A percentile compares a stretch with the other conserved stretches of the same genome.
Evolutionary conservation across 495 filamentous ascomycete genomes (phyloP).

Genomic region (Aspergillus nanangensis): DNA sequence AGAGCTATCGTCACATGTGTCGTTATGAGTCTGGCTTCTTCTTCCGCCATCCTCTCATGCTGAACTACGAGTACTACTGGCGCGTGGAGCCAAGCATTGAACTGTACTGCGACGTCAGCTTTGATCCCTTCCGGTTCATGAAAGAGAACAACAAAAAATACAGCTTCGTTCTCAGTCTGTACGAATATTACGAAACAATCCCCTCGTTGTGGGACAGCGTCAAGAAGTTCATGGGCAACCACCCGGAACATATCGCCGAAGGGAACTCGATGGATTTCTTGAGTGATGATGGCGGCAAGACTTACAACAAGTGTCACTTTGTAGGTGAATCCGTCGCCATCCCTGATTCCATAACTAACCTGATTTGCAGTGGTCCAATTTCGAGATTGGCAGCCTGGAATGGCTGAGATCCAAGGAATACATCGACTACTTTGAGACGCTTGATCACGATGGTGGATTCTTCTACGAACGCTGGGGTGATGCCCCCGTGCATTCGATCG

Average conservation of each 20-base stretch:
- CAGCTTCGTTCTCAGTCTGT: slow-evolving; percentile 83
- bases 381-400: slow-evolving; percentile 79
- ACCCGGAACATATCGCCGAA: slow-evolving; percentile 81
- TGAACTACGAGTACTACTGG: slow-evolving; percentile 91
- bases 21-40: slow-evolving; percentile 93
- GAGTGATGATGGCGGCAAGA: slow-evolving; percentile 83
- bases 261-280: slow-evolving; percentile 88
- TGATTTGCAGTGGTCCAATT: slow-evolving; percentile 75
- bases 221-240: slow-evolving; percentile 82
- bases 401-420: slow-evolving; percentile 81
- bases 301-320: slow-evolving; percentile 96
- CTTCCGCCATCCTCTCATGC: slow-evolving; percentile 77
- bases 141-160: slow-evolving; percentile 86
- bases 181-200: slow-evolving; percentile 95
- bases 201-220: slow-evolving; percentile 91
- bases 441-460: slow-evolving; percentile 82
- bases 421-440: slow-evolving; percentile 70
- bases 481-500: slow-evolving; percentile 92
- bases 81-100: slow-evolving; percentile 86
- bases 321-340: slow-evolving; percentile 46
- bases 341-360: slow-evolving; percentile 3
- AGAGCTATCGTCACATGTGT: slow-evolving; percentile 92
- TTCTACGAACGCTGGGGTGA: slow-evolving; percentile 95
- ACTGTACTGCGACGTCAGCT: slow-evolving; percentile 78
- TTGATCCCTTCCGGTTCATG: slow-evolving; percentile 85